Evolutionary conservation across 176 grass and related monocot genomes (phyloP).

Genomic region (Zoysia japonica): DNA sequence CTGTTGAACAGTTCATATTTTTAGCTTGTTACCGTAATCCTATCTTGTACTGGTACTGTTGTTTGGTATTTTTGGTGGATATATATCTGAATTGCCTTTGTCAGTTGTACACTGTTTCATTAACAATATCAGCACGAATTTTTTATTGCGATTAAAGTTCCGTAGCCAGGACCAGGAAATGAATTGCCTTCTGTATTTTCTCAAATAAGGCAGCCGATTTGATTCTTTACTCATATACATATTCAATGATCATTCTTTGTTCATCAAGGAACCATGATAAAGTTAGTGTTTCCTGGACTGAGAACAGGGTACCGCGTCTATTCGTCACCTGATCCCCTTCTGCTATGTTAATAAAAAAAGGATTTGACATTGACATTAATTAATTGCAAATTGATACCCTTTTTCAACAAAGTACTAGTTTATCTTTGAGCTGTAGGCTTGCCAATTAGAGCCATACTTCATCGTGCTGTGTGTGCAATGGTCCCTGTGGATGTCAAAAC

Average conservation of each 20-base stretch:
- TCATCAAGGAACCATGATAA: slow-evolving; percentile 35
- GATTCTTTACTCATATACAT: neutral
- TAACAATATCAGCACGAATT: slow-evolving; percentile 8
- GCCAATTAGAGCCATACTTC: slow-evolving; percentile 23
- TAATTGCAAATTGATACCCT: slow-evolving; percentile 9
- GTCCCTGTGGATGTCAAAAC: slow-evolving; percentile 37
- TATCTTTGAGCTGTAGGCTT: slow-evolving; percentile 38
- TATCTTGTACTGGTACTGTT: neutral
- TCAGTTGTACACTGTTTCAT: slow-evolving; percentile 45
- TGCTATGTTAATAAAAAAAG: slow-evolving; percentile 5
- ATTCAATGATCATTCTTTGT: neutral
- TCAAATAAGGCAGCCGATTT: neutral
- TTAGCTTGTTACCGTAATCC: neutral
- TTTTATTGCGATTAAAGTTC: neutral
- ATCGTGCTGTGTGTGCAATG: slow-evolving; percentile 39
- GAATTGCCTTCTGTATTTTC: neutral
- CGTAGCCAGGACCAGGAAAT: neutral
- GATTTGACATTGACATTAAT: neutral
- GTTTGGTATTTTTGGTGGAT: neutral
- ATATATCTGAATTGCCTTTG: neutral
- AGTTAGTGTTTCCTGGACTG: slow-evolving; percentile 38
- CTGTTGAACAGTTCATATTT: neutral
- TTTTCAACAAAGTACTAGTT: slow-evolving; percentile 14
- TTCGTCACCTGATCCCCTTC: slow-evolving; percentile 32
- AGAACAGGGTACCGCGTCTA: slow-evolving; percentile 30